Conservation (phyloP, 2,329 filamentous ascomycete species). For the Botrytis porri region DNA sequence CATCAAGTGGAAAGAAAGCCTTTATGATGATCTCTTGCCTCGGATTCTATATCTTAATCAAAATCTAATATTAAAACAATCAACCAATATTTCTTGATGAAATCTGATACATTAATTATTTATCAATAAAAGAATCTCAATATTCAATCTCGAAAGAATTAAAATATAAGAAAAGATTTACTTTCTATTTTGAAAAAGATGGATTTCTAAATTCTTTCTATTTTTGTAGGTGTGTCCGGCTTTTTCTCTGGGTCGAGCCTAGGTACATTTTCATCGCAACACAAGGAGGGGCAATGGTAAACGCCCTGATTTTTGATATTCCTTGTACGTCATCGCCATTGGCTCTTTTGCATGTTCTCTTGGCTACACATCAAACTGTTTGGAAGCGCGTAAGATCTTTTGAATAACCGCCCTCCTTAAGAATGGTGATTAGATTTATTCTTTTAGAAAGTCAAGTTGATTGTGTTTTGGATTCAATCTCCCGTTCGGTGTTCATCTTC, state of each 20-base stretch:
- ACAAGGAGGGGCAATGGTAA: conserved; percentile 4
- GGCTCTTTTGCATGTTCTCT: not conserved
- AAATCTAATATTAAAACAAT: too few species aligned
- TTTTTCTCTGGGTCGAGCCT: too few species aligned
- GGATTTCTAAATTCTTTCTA: too few species aligned
- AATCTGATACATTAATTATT: too few species aligned
- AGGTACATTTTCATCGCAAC: not conserved
- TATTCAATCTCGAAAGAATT: too few species aligned
- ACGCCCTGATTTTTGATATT: not conserved
- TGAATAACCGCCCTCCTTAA: not conserved
- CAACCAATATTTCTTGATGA: too few species aligned
- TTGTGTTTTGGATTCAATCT: not conserved
- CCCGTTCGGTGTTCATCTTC: not conserved
- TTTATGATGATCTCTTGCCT: not conserved
- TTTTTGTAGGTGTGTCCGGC: too few species aligned
- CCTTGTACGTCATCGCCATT: conserved; percentile 13
- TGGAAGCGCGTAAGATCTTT: not conserved
- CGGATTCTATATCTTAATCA: too few species aligned
- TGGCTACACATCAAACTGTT: not conserved
- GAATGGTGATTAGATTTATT: not conserved
- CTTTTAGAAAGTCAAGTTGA: not conserved
- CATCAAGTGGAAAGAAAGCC: not conserved
- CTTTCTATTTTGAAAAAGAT: too few species aligned
- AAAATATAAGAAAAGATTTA: too few species aligned
- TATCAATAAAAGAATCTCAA: too few species aligned